phyloP scores from a whole-genome alignment of 2,329 filamentous ascomycete genomes.

The Hypoxylon sp. region DNA sequence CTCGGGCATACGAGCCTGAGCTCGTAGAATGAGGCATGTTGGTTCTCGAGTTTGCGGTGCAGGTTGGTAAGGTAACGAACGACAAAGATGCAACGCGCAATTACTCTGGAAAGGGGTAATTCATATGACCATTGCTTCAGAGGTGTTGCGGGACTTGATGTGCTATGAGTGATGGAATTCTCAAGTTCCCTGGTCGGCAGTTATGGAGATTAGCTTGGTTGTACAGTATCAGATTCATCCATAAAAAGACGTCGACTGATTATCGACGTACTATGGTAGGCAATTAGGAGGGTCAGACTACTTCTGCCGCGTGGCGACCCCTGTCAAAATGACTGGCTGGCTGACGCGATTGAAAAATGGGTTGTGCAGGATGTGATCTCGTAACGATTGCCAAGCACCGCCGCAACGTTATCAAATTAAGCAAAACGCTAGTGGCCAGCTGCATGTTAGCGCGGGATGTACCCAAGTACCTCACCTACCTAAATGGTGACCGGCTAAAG shows the following conservation, averaged over 20 bases:
- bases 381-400: constrained; percentile 35
- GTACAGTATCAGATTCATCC: constrained; percentile 38
- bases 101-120: constrained; percentile 37
- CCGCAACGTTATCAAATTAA: constrained; percentile 34
- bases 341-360: constrained; percentile 42
- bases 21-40: constrained; percentile 55
- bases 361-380: constrained; percentile 19
- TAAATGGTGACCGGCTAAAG: constrained; percentile 25
- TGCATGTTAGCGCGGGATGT: constrained; percentile 13
- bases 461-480: constrained; percentile 19
- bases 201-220: constrained; percentile 30
- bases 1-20: constrained; percentile 53
- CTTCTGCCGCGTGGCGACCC: constrained; percentile 46
- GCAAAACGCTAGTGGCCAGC: constrained; percentile 33
- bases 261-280: constrained; percentile 10
- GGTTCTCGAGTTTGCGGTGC: constrained; percentile 38
- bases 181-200: constrained; percentile 28
- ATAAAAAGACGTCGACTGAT: constrained; percentile 29
- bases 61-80: constrained; percentile 49
- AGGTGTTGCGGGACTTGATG: constrained; percentile 21
- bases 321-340: constrained; percentile 44
- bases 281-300: constrained; percentile 35
- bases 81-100: constrained; percentile 49
- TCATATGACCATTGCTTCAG: constrained; percentile 51
- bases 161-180: constrained; percentile 26